phyloP scores from a whole-genome alignment of 169 alveolate genomes.

The Cystoisospora suis region DNA sequence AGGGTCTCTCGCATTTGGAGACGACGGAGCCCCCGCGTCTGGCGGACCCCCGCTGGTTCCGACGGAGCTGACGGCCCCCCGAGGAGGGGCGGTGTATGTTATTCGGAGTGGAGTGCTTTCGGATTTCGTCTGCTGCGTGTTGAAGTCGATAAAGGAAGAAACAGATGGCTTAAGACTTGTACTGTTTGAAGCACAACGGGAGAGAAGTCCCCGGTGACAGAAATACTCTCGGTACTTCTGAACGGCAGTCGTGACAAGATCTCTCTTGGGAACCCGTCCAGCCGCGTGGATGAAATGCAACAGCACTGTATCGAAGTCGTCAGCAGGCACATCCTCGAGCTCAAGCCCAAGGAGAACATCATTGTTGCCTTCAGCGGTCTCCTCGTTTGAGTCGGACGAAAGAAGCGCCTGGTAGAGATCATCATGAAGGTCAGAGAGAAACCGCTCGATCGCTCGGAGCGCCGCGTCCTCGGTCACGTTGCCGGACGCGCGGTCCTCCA shows the following conservation, averaged over 20 bases:
- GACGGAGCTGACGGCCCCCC: neutral
- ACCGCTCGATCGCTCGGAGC: constrained; percentile 10
- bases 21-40: neutral
- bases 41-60: neutral
- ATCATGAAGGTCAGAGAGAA: neutral
- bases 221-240: neutral
- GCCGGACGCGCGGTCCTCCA: neutral
- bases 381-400: neutral
- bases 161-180: too few species aligned
- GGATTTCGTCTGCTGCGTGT: neutral
- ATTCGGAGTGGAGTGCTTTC: neutral
- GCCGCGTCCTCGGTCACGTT: neutral
- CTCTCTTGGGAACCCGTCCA: neutral
- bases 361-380: neutral
- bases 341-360: neutral
- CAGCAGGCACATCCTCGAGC: neutral
- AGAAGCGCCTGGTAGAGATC: too few species aligned
- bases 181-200: neutral
- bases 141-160: too few species aligned
- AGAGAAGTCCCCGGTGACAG: neutral
- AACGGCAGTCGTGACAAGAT: neutral
- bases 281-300: neutral
- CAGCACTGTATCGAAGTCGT: neutral
- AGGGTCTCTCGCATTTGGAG: neutral
- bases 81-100: neutral